These are phyloP conservation scores for Salix purpurea DNA, from an alignment of 345 rosid species.

Conservation along the genomic window DNA sequence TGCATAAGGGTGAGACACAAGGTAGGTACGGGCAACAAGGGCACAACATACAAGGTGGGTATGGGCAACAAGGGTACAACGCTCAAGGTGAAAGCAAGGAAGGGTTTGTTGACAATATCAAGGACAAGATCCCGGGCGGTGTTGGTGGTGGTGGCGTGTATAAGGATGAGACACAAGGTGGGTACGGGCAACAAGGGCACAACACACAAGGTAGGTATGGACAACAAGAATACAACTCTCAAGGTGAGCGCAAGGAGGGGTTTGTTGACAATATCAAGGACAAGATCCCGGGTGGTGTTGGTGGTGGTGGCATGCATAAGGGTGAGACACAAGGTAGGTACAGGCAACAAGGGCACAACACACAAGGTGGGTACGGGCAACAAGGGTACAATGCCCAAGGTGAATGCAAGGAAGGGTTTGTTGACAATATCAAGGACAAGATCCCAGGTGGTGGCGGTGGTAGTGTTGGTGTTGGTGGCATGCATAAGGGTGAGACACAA, in stretches of 20 bases:
- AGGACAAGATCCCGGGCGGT: constrained; percentile 47
- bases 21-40: not conserved
- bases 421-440: constrained; percentile 45
- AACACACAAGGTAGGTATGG: too few relatives aligned
- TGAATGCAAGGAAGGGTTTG: constrained; percentile 41
- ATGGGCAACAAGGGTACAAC: not conserved
- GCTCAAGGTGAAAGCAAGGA: constrained; percentile 36
- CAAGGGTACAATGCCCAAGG: not conserved
- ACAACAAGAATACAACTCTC: constrained; percentile 7
- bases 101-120: constrained; percentile 42
- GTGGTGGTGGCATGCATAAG: not conserved
- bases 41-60: constrained; percentile 6
- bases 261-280: constrained; percentile 40
- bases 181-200: not conserved
- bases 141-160: not conserved
- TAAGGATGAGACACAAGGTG: constrained; percentile 12
- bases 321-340: constrained; percentile 18
- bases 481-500: constrained; percentile 14
- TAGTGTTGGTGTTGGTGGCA: constrained; percentile 10
- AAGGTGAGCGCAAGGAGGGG: constrained; percentile 41
- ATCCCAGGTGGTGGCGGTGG: constrained; percentile 26
- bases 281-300: constrained; percentile 38
- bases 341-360: constrained; percentile 12
- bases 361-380: too few relatives aligned
- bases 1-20: constrained; percentile 5